Conservation (phyloP, 331 rosid genomes). For the Quercus lobata region DNA sequence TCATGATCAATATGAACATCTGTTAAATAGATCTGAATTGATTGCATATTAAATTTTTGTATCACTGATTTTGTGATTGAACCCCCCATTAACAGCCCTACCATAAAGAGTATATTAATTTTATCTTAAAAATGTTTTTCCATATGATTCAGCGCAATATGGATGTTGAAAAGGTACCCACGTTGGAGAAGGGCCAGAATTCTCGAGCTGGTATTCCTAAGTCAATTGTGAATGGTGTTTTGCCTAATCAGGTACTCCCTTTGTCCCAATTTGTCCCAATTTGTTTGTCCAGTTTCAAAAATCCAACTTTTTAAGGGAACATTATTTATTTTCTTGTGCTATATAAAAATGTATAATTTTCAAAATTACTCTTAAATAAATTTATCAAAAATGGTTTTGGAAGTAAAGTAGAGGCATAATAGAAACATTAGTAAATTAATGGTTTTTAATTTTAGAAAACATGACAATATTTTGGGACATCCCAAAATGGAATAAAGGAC, state of each 20-base stretch:
- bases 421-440: too few relatives aligned
- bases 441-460: too few relatives aligned
- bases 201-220: constrained; percentile 4
- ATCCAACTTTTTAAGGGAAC: too few relatives aligned
- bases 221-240: background rate
- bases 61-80: background rate
- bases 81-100: background rate
- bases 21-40: background rate
- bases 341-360: too few relatives aligned
- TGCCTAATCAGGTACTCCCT: constrained; percentile 1
- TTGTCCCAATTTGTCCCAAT: too few relatives aligned
- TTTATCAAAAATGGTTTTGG: too few relatives aligned
- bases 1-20: background rate
- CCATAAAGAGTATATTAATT: background rate
- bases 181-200: background rate
- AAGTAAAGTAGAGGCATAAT: too few relatives aligned
- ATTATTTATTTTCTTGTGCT: too few relatives aligned
- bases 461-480: too few relatives aligned
- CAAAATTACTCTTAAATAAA: too few relatives aligned
- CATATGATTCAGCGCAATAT: background rate
- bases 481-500: too few relatives aligned
- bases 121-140: background rate
- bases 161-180: constrained; percentile 17
- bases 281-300: too few relatives aligned
- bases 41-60: background rate